These are phyloP conservation scores for Mycena belliarum DNA, from an alignment of 768 basidiomycete species.

Conservation along the genomic window DNA sequence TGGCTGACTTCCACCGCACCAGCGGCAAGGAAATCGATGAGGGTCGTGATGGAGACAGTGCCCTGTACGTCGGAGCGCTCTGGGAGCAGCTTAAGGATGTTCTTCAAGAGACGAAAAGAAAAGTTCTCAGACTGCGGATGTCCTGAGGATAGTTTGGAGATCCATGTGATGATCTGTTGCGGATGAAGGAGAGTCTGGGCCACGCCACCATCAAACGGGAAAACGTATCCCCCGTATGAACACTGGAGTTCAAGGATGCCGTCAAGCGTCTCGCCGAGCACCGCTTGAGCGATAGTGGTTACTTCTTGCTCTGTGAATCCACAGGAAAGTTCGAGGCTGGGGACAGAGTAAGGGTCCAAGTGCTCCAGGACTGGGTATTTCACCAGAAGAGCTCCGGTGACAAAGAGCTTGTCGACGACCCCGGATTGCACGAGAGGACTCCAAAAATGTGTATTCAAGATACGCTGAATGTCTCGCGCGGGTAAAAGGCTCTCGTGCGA, in stretches of 20 bases:
- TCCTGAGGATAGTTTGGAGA: background rate
- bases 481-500: background rate
- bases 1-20: background rate
- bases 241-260: background rate
- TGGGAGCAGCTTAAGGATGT: background rate
- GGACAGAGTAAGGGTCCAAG: background rate
- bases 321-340: background rate
- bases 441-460: background rate
- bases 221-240: slow-evolving; percentile 1
- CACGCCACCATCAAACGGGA: background rate
- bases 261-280: background rate
- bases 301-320: slow-evolving; percentile 14
- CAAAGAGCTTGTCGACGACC: slow-evolving; percentile 2
- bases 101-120: background rate
- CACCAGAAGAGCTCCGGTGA: background rate
- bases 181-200: slow-evolving; percentile 2
- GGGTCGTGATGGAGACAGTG: background rate
- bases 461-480: background rate
- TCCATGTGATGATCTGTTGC: background rate
- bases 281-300: background rate
- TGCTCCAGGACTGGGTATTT: no score
- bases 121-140: background rate
- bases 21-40: slow-evolving; percentile 9
- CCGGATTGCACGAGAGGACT: background rate
- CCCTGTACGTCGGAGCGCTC: background rate